Conservation (phyloP, 306 rosid genomes). For the Biancaea sappan region DNA sequence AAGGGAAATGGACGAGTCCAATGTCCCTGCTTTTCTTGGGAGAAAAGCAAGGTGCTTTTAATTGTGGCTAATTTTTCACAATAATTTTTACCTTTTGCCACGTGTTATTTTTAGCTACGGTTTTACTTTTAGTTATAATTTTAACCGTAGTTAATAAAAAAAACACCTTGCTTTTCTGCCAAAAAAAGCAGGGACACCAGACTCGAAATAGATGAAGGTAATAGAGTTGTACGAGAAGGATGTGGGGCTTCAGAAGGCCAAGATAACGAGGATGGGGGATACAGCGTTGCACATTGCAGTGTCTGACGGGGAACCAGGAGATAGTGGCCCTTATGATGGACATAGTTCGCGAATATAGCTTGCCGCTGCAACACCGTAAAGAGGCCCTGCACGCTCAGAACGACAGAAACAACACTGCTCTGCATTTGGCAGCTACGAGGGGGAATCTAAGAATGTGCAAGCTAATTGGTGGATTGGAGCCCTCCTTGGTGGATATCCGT, state of each 20-base stretch:
- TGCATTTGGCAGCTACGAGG: constrained; percentile 46
- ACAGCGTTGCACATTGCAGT: constrained; percentile 60
- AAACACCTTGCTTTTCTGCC: too few relatives aligned
- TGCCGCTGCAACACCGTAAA: fast-evolving
- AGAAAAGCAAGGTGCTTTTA: too few relatives aligned
- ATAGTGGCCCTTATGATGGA: constrained; percentile 22
- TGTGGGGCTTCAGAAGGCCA: not conserved
- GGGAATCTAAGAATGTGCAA: constrained; percentile 41
- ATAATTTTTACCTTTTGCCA: too few relatives aligned
- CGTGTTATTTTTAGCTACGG: too few relatives aligned
- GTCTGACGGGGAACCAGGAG: constrained; percentile 34
- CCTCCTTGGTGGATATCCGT: not conserved
- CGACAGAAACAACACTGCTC: constrained; percentile 37
- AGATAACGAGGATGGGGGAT: constrained; percentile 25
- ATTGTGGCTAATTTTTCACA: too few relatives aligned
- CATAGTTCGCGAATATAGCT: not conserved
- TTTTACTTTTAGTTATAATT: too few relatives aligned
- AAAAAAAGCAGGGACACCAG: too few relatives aligned
- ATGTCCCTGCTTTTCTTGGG: too few relatives aligned
- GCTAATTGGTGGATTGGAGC: not conserved
- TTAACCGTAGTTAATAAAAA: too few relatives aligned
- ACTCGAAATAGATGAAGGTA: constrained; percentile 38
- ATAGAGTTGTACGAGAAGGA: not conserved
- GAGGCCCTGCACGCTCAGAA: constrained; percentile 15
- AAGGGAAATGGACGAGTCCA: constrained; percentile 45